A percentile compares a stretch with the other conserved stretches of the same genome.
phyloP scores from a whole-genome alignment of 225 moss, liverwort and hornwort genomes.

The Neckera pumila region DNA sequence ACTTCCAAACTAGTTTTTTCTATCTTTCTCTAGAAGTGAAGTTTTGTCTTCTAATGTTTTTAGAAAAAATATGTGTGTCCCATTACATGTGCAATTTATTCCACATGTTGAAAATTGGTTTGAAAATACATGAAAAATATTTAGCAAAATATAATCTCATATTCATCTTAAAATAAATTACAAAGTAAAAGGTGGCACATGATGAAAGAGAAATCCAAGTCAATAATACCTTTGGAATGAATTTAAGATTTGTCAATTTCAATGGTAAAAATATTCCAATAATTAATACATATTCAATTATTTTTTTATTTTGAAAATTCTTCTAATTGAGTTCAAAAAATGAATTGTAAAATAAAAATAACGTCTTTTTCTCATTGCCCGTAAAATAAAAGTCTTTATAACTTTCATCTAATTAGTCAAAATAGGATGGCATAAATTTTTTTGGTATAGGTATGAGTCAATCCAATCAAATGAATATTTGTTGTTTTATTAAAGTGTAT shows the following conservation, averaged over 20 bases:
- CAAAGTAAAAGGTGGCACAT: background rate
- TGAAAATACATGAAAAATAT: background rate
- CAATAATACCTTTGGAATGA: background rate
- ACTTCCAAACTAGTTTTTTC: background rate
- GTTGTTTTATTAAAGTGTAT: no score
- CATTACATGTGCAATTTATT: background rate
- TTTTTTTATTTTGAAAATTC: background rate
- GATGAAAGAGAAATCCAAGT: background rate
- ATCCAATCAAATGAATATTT: background rate
- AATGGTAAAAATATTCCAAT: background rate
- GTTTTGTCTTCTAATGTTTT: background rate
- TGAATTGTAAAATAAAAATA: background rate
- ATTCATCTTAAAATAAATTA: background rate
- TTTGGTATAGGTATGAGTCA: accelerated
- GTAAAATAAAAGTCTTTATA: background rate
- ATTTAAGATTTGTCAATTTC: background rate
- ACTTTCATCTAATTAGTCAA: background rate
- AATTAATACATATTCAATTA: background rate
- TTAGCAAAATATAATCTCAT: background rate
- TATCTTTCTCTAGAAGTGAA: accelerated
- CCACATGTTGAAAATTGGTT: background rate
- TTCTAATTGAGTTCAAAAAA: background rate
- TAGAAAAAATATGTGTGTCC: no score
- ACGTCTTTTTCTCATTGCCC: accelerated
- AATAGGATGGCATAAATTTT: background rate